Base-by-base conservation (phyloP, 176 grass and related monocot genomes). In the Aegilops longissima region DNA sequence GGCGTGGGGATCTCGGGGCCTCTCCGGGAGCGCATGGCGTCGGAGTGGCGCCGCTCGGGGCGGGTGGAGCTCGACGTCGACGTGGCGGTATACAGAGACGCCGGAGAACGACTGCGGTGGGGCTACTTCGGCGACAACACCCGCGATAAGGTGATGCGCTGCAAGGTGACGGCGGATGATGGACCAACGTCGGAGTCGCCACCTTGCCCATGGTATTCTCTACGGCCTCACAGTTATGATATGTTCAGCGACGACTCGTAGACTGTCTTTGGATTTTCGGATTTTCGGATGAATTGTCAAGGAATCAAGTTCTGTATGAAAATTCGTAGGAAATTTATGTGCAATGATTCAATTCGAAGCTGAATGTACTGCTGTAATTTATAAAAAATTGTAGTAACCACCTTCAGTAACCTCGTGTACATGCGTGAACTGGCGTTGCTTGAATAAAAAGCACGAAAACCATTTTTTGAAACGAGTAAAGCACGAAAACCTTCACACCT, bases 131-230 rank as follows among this genome's bases (percentile, higher is more conserved):
- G 71, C 42, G 71, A 47, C n/a, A 12, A 74, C 14, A 3, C 38
- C 39, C 5, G 39, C 25, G 71, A 74, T 40, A 74, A 74, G 71
- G 71, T 74, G 71, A 74, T 74, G 71, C 71, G 71, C 39, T 74
- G 40, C 25, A 74, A 74, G 71, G 40, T 74, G 40, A 44, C 8
- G 40, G 71, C 40, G 12, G 71, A 74, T 25, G 40, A 74, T 24
- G 71, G 71, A 29, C 71, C 27, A 27, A 40, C 8, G 71, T 7
- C 42, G 12, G 40, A 74, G 42, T 24, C 71, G 23, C 40, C 25
- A 49, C 42, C 23, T 74, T 74, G 71, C 71, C 39, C 71, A 3
- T 74, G 71, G 71, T 74, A 29, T 16, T 27, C 12, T 25, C 40
- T 74, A 74, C 39, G 40, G 40, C 39, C 39, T 72, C 11, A 71